Evolutionary conservation across 768 basidiomycete genomes (phyloP).

Genomic region (Suillus luteus): DNA sequence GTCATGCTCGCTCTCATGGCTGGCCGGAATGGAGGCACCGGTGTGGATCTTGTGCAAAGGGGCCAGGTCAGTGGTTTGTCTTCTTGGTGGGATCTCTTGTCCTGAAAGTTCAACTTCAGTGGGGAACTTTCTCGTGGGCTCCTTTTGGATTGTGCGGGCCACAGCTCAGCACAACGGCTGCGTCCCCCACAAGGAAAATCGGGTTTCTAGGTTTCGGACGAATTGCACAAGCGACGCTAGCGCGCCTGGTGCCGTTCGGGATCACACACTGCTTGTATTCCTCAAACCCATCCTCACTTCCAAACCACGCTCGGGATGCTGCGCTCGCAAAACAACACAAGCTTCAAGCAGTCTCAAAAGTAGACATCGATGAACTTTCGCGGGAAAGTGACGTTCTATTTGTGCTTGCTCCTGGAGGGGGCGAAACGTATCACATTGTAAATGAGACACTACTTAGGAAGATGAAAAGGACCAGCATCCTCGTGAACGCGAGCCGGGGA

Average conservation of each 20-base stretch:
- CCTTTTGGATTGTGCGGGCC: conserved; percentile 87
- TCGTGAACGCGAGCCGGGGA: conserved; percentile 87
- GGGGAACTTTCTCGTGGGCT: conserved; percentile 77
- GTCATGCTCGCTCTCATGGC: conserved; percentile 96
- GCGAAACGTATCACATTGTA: conserved; percentile 71
- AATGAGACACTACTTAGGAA: conserved; percentile 66
- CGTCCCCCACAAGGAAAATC: conserved; percentile 60
- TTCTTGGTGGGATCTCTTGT: neutral
- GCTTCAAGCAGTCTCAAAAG: conserved; percentile 49
- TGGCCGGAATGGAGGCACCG: conserved; percentile 72
- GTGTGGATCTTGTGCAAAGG: conserved; percentile 62
- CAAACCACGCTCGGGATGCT: conserved; percentile 42
- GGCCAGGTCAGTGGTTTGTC: conserved; percentile 55
- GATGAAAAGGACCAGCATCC: conserved; percentile 84
- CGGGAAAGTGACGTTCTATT: conserved; percentile 81
- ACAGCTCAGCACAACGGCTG: conserved; percentile 60
- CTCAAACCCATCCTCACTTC: conserved; percentile 53
- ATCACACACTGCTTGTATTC: conserved; percentile 73
- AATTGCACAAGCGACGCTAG: conserved; percentile 83
- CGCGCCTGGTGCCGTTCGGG: conserved; percentile 81
- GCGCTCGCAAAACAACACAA: conserved; percentile 37
- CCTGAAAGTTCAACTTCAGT: conserved; percentile 44
- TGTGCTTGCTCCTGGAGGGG: conserved; percentile 77
- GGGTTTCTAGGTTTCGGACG: conserved; percentile 96
- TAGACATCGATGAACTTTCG: conserved; percentile 70